A percentile compares a stretch with the other conserved stretches of the same genome.
These are phyloP conservation scores for Pinus albicaulis DNA, from an alignment of 75 land plant genomes.

Conservation along the genomic window DNA sequence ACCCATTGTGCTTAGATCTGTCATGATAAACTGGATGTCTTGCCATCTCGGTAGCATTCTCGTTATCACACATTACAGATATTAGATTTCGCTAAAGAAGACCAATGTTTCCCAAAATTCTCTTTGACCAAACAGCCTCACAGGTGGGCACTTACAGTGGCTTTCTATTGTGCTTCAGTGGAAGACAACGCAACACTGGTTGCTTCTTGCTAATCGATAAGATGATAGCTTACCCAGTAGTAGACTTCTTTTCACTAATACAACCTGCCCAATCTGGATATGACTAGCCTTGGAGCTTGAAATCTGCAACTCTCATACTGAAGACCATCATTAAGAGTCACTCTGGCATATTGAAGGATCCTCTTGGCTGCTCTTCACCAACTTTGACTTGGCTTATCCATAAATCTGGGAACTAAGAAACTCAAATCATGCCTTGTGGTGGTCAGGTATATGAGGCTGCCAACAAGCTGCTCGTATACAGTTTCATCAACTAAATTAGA, in stretches of 20 bases:
- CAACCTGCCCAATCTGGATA: conserved; percentile 15
- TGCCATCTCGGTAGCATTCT: neutral
- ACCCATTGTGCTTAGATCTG: neutral
- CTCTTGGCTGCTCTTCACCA: neutral
- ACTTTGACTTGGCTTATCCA: neutral
- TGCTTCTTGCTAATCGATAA: conserved; percentile 19
- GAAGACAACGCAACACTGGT: conserved; percentile 9
- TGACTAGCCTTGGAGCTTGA: neutral
- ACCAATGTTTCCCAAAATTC: neutral
- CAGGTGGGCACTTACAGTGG: neutral
- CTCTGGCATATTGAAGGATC: conserved; percentile 10
- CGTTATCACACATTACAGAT: neutral
- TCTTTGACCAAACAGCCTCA: conserved; percentile 1
- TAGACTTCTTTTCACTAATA: conserved; percentile 5
- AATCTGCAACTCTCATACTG: neutral
- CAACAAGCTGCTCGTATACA: neutral
- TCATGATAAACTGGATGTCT: neutral
- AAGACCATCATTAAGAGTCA: conserved; percentile 1
- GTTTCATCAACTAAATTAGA: neutral
- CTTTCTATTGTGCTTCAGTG: conserved; percentile 6
- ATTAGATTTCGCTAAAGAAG: neutral
- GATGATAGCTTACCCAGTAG: conserved; percentile 11
- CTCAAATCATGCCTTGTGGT: neutral
- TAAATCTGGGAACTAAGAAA: neutral
- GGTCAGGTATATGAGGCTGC: neutral